phyloP scores from a whole-genome alignment of 371 early-diverging fungal genomes.

The Rhizopus sp. region DNA sequence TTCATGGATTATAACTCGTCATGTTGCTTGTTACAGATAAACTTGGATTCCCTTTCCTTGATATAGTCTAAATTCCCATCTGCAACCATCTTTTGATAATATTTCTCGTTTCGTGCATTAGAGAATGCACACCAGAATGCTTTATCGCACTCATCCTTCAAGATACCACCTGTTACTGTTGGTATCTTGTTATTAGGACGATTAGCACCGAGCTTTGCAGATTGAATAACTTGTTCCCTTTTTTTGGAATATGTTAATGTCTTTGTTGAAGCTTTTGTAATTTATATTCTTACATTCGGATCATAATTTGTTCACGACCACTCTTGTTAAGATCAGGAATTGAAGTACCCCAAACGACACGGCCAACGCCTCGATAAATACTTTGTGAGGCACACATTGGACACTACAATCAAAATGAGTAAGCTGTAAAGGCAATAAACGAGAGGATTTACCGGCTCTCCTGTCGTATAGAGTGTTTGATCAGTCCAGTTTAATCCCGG shows the following conservation, averaged over 20 bases:
- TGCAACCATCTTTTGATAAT: constrained; percentile 21
- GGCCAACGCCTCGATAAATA: constrained; percentile 37
- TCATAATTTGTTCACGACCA: constrained; percentile 33
- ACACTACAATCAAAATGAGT: constrained; percentile 18
- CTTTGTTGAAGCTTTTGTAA: background rate
- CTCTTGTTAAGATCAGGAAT: constrained; percentile 41
- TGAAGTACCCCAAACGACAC: constrained; percentile 43
- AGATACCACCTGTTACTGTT: constrained; percentile 26
- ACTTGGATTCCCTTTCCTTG: background rate
- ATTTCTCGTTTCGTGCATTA: constrained; percentile 21
- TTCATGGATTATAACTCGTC: no score
- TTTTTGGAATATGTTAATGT: background rate
- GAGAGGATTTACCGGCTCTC: constrained; percentile 32
- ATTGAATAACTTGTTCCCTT: constrained; percentile 34
- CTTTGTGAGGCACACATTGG: constrained; percentile 43
- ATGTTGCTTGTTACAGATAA: background rate
- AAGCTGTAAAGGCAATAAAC: constrained; percentile 2
- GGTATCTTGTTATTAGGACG: constrained; percentile 23
- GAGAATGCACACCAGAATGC: constrained; percentile 40
- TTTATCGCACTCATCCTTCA: constrained; percentile 36
- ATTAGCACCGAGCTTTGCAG: constrained; percentile 32
- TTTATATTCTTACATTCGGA: constrained; percentile 28
- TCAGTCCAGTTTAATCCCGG: constrained; percentile 39
- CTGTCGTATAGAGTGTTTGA: constrained; percentile 42
- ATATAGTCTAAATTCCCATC: constrained; percentile 22